Evolutionary conservation across 1,139 yeast genomes (phyloP).

Genomic region (Hyphopichia pseudoburtonii): DNA sequence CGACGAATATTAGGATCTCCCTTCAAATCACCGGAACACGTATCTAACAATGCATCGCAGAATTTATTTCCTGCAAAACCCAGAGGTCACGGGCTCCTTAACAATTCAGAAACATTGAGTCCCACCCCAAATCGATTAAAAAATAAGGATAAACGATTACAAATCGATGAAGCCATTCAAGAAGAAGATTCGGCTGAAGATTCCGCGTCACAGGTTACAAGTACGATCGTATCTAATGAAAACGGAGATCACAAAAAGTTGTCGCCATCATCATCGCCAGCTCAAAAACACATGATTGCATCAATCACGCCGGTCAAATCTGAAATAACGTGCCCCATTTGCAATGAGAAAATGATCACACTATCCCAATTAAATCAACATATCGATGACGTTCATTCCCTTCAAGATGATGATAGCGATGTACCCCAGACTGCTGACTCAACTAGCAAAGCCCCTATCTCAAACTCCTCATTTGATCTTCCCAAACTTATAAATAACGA

Average conservation of each 20-base stretch:
- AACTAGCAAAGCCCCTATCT: conserved; percentile 4
- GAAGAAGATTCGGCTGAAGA: conserved; percentile 4
- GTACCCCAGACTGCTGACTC: not conserved
- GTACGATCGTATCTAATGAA: too few species aligned
- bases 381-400: conserved; percentile 63
- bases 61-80: conserved; percentile 4
- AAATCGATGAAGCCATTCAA: conserved; percentile 2
- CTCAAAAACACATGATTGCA: not conserved
- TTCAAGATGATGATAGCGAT: not conserved
- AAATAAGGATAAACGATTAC: not conserved
- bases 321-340: conserved; percentile 60
- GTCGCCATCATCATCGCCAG: not conserved
- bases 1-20: conserved; percentile 24
- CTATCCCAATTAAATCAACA: conserved; percentile 65
- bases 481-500: conserved; percentile 16
- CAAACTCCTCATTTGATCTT: conserved; percentile 7
- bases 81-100: not conserved
- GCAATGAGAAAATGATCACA: conserved; percentile 59
- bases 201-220: too few species aligned
- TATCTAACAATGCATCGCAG: conserved; percentile 5
- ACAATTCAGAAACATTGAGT: not conserved
- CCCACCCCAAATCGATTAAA: conserved; percentile 5
- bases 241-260: not conserved
- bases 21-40: conserved; percentile 19
- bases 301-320: not conserved